Evolutionary conservation across 768 basidiomycete genomes (phyloP), one percentile per base, ranked within the genome.

Genomic region (Kwoniella sp.): DNA sequence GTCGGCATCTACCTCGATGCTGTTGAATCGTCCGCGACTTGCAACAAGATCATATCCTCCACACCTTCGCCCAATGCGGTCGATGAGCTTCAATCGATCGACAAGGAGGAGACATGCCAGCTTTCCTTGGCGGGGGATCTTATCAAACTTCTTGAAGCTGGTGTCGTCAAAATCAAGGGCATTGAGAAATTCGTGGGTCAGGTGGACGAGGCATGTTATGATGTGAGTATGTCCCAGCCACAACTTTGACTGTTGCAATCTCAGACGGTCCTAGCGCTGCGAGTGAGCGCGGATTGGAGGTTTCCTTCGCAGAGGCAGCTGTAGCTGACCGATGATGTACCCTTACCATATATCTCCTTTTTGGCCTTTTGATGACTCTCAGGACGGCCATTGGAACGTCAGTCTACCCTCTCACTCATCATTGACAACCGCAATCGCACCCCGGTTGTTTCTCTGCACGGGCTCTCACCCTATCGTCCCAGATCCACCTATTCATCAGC

Each of bases 1-100:
- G 59, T 62, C 8, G 66, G 67, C 2, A 68, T 70, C 13, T 73
- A 73, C 58, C 66, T 73, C 22, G 67, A 68, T 46, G 71, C 71
- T 2, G 51, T 73, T 1, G 12, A 46, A 4, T 68, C 68, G 1
- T 73, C 71, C 2, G 13, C 56, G 1, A 68, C 67, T 10, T 69
- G 66, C 55, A 21, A 44, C 2, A 17, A 40, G 8, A 70, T 70
- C 36, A 44, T 67, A 51, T 50, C 68, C 10, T 4, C 24, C 5
- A 55, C 71, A 15, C 40, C 40, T 44, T 22, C 33, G 6, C 68
- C 71, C 17, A 69, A 73, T 52, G 68, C 68, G 1, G 30, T 69
- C 4, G 60, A 62, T 10, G 26, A 36, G 13, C 47, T 73, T 8
- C 46, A 61, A 37, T 26, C 37, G 37, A 51, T 69, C 17, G 58